Evolutionary conservation across 2,329 filamentous ascomycete species (phyloP), one percentile per base, ranked within the genome.

Genomic region (Beauveria australis): DNA sequence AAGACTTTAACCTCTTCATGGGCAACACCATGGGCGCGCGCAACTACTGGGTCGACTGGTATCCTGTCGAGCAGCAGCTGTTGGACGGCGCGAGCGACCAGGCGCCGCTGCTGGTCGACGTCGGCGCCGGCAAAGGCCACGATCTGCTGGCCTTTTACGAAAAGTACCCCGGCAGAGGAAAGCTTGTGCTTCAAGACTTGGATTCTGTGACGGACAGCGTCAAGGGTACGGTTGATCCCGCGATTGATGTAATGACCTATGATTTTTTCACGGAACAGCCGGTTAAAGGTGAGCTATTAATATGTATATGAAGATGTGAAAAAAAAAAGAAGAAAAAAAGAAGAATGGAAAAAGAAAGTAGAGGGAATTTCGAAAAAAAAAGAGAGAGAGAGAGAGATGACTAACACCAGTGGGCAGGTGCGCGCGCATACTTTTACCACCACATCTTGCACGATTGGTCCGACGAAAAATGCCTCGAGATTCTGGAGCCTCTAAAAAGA

Each of bases 201-300:
- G 64, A 59, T 0, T 26, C 64, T 0, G 68, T 70, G 3, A 65
- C 65, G 22, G 63, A 63, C 14, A 54, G 40, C 43, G 67, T 72
- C 12, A 37, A 66, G 0, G 51, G 8, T 19, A n/a, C 19, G 7
- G 1, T 73, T 18, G 55, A 64, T 9, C 61, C 66, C 0, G 61
- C 52, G 5, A 67, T 72, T 6, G 68, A 52, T 53, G 41, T 2
- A 70, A 71, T 68, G 59, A 66, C 1, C 70, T 37, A 76, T 47
- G 72, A 77, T 53, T 76, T 68, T 56, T 71, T 71, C 46, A 68
- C 66, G 1, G 64, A 67, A 18, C 72, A 74, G 53, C 71, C 70
- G 2, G 63, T 76, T 0, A 4, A 55, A 14, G 53, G 53, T 44
- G 28, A 12, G 53, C 14, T 7, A 30, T 47, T 24, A 19, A 26